Base-by-base conservation (phyloP, 768 basidiomycete species). In the Lactifluus echinatus region DNA sequence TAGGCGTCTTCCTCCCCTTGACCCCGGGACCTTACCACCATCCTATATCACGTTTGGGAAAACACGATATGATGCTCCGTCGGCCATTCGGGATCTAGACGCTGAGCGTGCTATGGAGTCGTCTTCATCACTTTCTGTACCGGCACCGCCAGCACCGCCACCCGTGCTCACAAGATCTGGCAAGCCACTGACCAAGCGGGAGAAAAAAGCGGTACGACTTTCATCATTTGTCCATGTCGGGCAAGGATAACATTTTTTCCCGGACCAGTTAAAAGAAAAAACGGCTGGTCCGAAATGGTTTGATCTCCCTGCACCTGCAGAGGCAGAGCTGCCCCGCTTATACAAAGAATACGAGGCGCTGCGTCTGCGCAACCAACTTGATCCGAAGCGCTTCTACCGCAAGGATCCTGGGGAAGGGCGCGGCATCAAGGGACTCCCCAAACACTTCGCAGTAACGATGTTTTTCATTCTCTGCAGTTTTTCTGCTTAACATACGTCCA, bases 361-460 rank as follows among this genome's bases (percentile, higher is more conserved):
- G 55, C 85, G 91, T 29, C 73, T 96, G 46, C 81, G 86, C 49
- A 92, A 92, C 67, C 86, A 91, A 56, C 78, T 96, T 19, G 93
- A 96, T 65, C 92, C 92, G 17, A 96, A 95, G 68, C 80, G 89
- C 21, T 94, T 94, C 72, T 90, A 93, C 72, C 76, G 83, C 60
- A 93, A 89, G 69, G 89, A 93, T 45, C 85, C 87, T 57, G 87
- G 88, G 4, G 89, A 93, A 70, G 82, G 87, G 10, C 87, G 86
- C 64, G 89, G 89, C 15, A 82, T 87, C 68, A 89, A 89, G 69
- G 85, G 86, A 24, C 71, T 93, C 6, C 88, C 91, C 8, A 92
- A 93, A 70, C 84, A 90, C 68, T 94, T 94, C 70, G 89, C 89
- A n/a, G 91, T 91, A 68, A 62, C 83, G 71, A 23, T 55, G 42